A percentile compares a stretch with the other conserved stretches of the same genome.
These are phyloP conservation scores for Pythium scleroteichum DNA, from an alignment of 352 stramenopile genomes.

Conservation along the genomic window DNA sequence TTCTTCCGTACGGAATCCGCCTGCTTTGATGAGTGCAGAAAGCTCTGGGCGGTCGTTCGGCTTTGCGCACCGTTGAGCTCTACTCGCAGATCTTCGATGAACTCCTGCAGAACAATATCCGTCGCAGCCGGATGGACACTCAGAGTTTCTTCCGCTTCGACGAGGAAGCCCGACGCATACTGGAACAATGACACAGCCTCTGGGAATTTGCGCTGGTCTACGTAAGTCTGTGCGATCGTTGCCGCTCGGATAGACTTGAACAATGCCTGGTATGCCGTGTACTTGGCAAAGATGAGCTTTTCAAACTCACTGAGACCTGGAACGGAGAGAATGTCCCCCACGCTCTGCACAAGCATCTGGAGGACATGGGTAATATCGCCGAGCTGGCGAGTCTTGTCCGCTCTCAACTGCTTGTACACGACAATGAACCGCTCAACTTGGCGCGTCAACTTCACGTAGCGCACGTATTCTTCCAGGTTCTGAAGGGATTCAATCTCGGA, in stretches of 20 bases:
- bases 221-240: slow-evolving; percentile 68
- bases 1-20: slow-evolving; percentile 61
- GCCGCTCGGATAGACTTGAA: slow-evolving; percentile 66
- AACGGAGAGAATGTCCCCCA: slow-evolving; percentile 76
- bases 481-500: slow-evolving; percentile 69
- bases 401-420: slow-evolving; percentile 71
- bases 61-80: slow-evolving; percentile 68
- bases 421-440: slow-evolving; percentile 66
- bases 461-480: slow-evolving; percentile 71
- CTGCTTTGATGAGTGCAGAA: slow-evolving; percentile 60
- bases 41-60: slow-evolving; percentile 70
- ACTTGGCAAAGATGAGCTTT: slow-evolving; percentile 49
- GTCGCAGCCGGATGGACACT: slow-evolving; percentile 55
- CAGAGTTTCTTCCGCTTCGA: slow-evolving; percentile 61
- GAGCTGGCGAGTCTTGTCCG: slow-evolving; percentile 40
- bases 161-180: slow-evolving; percentile 61
- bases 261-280: slow-evolving; percentile 67
- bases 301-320: slow-evolving; percentile 58
- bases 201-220: slow-evolving; percentile 63
- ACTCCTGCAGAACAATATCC: slow-evolving; percentile 61
- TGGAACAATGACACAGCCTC: slow-evolving; percentile 75
- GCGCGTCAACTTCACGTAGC: slow-evolving; percentile 71
- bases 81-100: slow-evolving; percentile 55
- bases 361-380: slow-evolving; percentile 80
- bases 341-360: slow-evolving; percentile 81